A percentile compares a stretch with the other conserved stretches of the same genome.
Conservation (phyloP, 2,329 filamentous ascomycete species). For the Botrytis hyacinthi region DNA sequence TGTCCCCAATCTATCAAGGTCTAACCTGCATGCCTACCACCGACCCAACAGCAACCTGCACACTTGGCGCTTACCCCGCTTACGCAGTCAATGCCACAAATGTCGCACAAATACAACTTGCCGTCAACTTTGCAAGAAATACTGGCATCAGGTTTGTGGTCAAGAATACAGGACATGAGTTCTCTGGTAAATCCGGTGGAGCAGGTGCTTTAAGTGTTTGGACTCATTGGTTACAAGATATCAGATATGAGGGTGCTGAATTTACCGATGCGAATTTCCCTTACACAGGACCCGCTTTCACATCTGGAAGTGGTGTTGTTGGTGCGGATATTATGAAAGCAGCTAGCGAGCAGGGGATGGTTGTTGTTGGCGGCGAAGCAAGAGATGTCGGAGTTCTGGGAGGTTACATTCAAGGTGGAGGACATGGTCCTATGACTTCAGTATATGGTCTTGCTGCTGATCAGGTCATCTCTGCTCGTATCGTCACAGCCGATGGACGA, state of each 20-base stretch:
- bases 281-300: constrained; percentile 40
- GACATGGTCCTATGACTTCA: constrained; percentile 54
- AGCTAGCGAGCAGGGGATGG: constrained; percentile 45
- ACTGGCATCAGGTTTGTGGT: constrained; percentile 38
- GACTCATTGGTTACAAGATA: constrained; percentile 48
- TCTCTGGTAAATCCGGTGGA: constrained; percentile 47
- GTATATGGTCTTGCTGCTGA: constrained; percentile 59
- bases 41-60: constrained; percentile 16
- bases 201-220: constrained; percentile 48
- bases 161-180: constrained; percentile 49
- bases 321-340: constrained; percentile 45
- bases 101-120: constrained; percentile 24
- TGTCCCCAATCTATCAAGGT: constrained; percentile 47
- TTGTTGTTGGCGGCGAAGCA: constrained; percentile 51
- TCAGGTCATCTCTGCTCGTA: constrained; percentile 40
- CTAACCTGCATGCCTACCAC: constrained; percentile 40
- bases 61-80: constrained; percentile 23
- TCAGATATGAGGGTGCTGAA: constrained; percentile 38
- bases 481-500: constrained; percentile 26
- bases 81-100: constrained; percentile 32
- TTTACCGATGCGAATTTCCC: constrained; percentile 33
- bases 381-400: constrained; percentile 25
- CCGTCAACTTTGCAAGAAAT: constrained; percentile 40
- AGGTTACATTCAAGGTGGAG: constrained; percentile 60
- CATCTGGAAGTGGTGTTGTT: constrained; percentile 44